Percentiles rank a stretch among this genome's conserved stretches.
These are phyloP conservation scores for Neoarthrinium moseri DNA, from an alignment of 2,329 filamentous ascomycete genomes.

Conservation along the genomic window DNA sequence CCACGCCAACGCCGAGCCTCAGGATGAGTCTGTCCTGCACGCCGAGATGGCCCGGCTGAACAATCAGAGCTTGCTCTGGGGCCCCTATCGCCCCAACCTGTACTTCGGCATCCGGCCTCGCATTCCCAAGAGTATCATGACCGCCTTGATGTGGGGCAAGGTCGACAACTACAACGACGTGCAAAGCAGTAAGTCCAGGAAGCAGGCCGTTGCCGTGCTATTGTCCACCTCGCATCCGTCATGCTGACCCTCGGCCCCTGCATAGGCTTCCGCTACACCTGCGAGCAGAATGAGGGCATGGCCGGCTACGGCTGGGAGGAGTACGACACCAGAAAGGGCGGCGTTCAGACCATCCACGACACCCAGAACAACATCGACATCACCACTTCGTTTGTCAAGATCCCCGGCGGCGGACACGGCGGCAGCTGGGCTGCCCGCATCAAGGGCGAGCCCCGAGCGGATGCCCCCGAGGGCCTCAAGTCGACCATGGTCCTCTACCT, in stretches of 20 bases:
- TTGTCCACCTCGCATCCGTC: neutral
- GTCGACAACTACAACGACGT: conserved; percentile 76
- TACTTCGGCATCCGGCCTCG: conserved; percentile 90
- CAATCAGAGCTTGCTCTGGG: conserved; percentile 92
- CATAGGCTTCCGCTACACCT: conserved; percentile 90
- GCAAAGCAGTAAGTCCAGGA: conserved; percentile 64
- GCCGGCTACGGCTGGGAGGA: conserved; percentile 97
- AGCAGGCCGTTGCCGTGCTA: too few relatives aligned
- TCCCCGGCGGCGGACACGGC: conserved; percentile 79
- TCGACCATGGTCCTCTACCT: conserved; percentile 82
- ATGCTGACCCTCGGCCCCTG: conserved; percentile 9
- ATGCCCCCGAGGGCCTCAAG: conserved; percentile 65
- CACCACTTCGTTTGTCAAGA: conserved; percentile 90
- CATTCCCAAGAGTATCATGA: conserved; percentile 75
- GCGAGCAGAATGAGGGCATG: conserved; percentile 93
- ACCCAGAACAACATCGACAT: conserved; percentile 84
- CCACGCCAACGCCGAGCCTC: conserved; percentile 19
- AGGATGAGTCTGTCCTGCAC: conserved; percentile 36
- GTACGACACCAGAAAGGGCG: conserved; percentile 86
- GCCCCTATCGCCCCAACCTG: conserved; percentile 88
- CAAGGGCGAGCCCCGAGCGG: conserved; percentile 73
- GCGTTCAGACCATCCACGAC: conserved; percentile 88
- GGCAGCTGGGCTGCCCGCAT: conserved; percentile 92
- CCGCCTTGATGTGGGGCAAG: conserved; percentile 85
- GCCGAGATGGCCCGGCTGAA: conserved; percentile 52